Percentiles rank a stretch among this genome's conserved stretches.
Evolutionary conservation across 345 rosid genomes (phyloP).

Genomic region (Boechera divaricarpa): DNA sequence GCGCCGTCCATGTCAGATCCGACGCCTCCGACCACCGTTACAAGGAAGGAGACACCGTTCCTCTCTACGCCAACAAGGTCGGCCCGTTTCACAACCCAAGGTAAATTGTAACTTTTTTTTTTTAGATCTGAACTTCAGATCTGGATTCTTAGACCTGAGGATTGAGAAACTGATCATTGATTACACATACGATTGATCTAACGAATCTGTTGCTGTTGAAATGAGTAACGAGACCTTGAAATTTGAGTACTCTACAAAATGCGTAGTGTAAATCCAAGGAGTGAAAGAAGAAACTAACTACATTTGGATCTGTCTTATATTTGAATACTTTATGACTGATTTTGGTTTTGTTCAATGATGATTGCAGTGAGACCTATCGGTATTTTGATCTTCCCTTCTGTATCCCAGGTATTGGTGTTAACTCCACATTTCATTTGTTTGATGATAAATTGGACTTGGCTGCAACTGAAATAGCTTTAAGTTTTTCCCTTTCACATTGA

Average conservation of each 20-base stretch:
- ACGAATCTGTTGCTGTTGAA: slow-evolving; percentile 7
- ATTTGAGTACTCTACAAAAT: neutral
- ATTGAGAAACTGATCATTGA: neutral
- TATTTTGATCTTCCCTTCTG: slow-evolving; percentile 90
- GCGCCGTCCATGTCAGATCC: slow-evolving; percentile 54
- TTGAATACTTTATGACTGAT: slow-evolving; percentile 27
- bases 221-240: slow-evolving; percentile 2
- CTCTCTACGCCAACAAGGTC: slow-evolving; percentile 84
- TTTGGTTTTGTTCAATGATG: slow-evolving; percentile 1
- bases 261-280: neutral
- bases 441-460: neutral
- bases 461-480: slow-evolving; percentile 1
- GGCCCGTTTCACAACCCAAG: slow-evolving; percentile 90
- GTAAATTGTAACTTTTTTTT: slow-evolving; percentile 27
- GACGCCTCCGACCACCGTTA: slow-evolving; percentile 76
- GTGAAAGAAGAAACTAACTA: neutral
- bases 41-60: slow-evolving; percentile 67
- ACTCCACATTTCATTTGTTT: neutral
- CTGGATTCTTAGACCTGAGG: slow-evolving; percentile 6
- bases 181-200: neutral
- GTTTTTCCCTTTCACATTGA: neutral
- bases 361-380: slow-evolving; percentile 84
- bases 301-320: slow-evolving; percentile 28
- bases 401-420: slow-evolving; percentile 54
- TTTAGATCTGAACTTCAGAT: slow-evolving; percentile 16